Evolutionary conservation across 371 early-diverging fungal genomes (phyloP).

Genomic region (Mucor mucedo): DNA sequence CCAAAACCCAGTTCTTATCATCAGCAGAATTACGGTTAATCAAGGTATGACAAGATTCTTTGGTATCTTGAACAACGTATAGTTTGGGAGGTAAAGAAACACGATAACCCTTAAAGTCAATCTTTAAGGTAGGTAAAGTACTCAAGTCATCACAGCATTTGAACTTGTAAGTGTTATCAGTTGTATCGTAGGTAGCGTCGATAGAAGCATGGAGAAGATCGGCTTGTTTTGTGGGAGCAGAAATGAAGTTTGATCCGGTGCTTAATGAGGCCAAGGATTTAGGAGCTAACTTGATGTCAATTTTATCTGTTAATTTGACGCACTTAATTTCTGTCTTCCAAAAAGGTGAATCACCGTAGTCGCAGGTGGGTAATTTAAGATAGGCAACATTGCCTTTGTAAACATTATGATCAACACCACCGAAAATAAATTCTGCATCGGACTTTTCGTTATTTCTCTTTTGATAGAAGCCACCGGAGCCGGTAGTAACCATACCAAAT

Average conservation of each 20-base stretch:
- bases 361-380: constrained; percentile 46
- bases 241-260: constrained; percentile 36
- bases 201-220: constrained; percentile 47
- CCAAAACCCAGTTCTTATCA: constrained; percentile 49
- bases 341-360: constrained; percentile 44
- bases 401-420: constrained; percentile 49
- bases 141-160: constrained; percentile 36
- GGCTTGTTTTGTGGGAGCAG: constrained; percentile 46
- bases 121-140: constrained; percentile 38
- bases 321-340: constrained; percentile 53
- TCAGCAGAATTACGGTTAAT: constrained; percentile 30
- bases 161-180: constrained; percentile 29
- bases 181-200: constrained; percentile 36
- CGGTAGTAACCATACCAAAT: constrained; percentile 36
- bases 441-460: constrained; percentile 39
- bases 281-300: constrained; percentile 43
- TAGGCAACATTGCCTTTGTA: constrained; percentile 52
- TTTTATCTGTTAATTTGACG: constrained; percentile 41
- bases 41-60: constrained; percentile 33
- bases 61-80: constrained; percentile 31
- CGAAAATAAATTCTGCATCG: constrained; percentile 50
- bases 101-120: constrained; percentile 44
- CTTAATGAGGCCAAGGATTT: constrained; percentile 45
- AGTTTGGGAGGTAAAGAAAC: constrained; percentile 40
- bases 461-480: constrained; percentile 33